phyloP scores from a whole-genome alignment of 176 grass and related monocot genomes.

The Musa beccarii region DNA sequence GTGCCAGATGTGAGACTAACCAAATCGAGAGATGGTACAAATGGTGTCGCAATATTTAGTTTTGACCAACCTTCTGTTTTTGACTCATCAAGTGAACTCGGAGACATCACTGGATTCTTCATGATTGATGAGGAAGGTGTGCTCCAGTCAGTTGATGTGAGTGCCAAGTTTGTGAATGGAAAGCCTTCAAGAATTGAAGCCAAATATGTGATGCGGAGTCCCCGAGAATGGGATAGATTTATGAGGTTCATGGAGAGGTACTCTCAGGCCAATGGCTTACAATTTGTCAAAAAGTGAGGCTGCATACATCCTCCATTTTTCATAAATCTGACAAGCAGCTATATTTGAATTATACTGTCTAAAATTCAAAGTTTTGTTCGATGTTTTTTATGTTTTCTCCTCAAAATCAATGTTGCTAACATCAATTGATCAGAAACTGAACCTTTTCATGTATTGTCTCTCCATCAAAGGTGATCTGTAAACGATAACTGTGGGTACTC shows the following conservation, averaged over 20 bases:
- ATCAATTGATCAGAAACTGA: too few species aligned
- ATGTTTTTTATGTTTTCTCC: too few species aligned
- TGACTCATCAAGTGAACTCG: slow-evolving; percentile 76
- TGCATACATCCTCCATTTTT: not conserved
- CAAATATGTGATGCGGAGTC: slow-evolving; percentile 64
- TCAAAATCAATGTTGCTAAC: too few species aligned
- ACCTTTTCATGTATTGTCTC: too few species aligned
- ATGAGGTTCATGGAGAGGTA: slow-evolving; percentile 96
- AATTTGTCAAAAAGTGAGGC: slow-evolving; percentile 71
- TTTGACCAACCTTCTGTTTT: slow-evolving; percentile 86
- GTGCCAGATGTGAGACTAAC: slow-evolving; percentile 83
- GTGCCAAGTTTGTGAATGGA: slow-evolving; percentile 84
- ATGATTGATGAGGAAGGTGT: slow-evolving; percentile 81
- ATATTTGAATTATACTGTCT: not conserved
- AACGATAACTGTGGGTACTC: too few species aligned
- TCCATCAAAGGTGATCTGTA: too few species aligned
- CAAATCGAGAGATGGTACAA: slow-evolving; percentile 78
- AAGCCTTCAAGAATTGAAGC: slow-evolving; percentile 63
- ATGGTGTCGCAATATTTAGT: slow-evolving; percentile 65
- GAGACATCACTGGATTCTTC: slow-evolving; percentile 83
- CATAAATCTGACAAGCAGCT: not conserved
- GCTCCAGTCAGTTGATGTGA: slow-evolving; percentile 75
- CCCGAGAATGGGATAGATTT: slow-evolving; percentile 76
- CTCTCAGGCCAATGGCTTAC: slow-evolving; percentile 70
- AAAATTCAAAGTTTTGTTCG: too few species aligned